phyloP scores from a whole-genome alignment of 2,329 filamentous ascomycete species.

The Cryphonectria nitschkei region DNA sequence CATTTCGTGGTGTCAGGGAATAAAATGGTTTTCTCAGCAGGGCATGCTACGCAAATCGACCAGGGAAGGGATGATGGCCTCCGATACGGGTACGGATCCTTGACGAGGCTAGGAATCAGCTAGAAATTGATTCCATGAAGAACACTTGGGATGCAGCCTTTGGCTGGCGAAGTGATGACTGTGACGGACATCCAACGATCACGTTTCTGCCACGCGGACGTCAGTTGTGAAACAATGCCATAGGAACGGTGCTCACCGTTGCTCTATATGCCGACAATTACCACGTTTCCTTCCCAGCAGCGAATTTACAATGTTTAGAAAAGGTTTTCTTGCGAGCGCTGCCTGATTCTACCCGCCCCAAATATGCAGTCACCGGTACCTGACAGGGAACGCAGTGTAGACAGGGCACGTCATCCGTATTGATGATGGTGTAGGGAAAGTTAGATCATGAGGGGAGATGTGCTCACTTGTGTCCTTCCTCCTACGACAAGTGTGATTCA shows the following conservation, averaged over 20 bases:
- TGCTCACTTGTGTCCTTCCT: background rate
- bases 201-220: too few relatives aligned
- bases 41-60: constrained; percentile 28
- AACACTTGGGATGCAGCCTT: constrained; percentile 10
- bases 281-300: background rate
- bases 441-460: constrained; percentile 2
- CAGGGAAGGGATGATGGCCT: constrained; percentile 30
- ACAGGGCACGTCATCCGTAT: constrained; percentile 14
- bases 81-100: constrained; percentile 41
- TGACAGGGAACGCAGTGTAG: constrained; percentile 1
- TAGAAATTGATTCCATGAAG: constrained; percentile 29
- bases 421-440: background rate
- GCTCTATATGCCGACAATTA: background rate
- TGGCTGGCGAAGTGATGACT: background rate
- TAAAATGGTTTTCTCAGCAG: constrained; percentile 29
- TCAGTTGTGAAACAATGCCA: background rate
- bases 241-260: background rate
- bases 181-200: background rate
- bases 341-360: background rate
- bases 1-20: constrained; percentile 31
- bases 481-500: constrained; percentile 3
- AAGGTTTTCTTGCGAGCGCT: background rate
- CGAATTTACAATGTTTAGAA: background rate
- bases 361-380: constrained; percentile 1
- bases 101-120: constrained; percentile 29